Conservation (phyloP, 2,329 filamentous ascomycete species). For the Pseudohalonectria lignicola region DNA sequence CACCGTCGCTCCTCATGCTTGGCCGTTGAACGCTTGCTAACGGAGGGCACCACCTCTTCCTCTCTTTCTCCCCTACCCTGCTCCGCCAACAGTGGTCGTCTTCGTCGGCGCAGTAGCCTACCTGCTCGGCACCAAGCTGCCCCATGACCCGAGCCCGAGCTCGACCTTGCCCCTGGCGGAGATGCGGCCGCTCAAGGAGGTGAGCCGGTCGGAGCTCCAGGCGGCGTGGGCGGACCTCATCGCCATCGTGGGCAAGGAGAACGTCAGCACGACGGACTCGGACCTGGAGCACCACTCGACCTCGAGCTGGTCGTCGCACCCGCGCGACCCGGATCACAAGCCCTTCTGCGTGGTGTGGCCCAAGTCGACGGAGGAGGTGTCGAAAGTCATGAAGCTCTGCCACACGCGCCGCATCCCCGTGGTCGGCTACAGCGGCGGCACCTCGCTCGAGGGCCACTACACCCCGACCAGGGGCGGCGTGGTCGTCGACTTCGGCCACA, state of each 20-base stretch:
- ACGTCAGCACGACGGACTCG: conserved; percentile 48
- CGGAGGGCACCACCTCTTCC: not conserved
- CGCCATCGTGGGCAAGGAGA: conserved; percentile 50
- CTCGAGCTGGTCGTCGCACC: conserved; percentile 54
- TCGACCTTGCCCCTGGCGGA: conserved; percentile 50
- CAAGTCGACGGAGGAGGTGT: conserved; percentile 68
- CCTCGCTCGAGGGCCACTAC: conserved; percentile 82
- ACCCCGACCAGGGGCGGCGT: conserved; percentile 73
- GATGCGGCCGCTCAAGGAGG: conserved; percentile 38
- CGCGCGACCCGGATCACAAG: conserved; percentile 31
- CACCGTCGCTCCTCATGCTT: too few relatives aligned
- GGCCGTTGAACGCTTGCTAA: not conserved
- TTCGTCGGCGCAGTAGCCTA: conserved; percentile 41
- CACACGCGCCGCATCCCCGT: conserved; percentile 73
- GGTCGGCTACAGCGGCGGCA: conserved; percentile 78
- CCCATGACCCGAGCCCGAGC: conserved; percentile 33
- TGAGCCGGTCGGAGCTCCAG: conserved; percentile 51
- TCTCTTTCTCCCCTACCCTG: not conserved
- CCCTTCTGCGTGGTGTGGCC: conserved; percentile 70
- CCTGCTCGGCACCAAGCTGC: conserved; percentile 46
- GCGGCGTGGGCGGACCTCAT: conserved; percentile 61
- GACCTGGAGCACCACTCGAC: conserved; percentile 47
- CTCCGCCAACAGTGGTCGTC: conserved; percentile 39
- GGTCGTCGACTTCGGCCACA: conserved; percentile 69
- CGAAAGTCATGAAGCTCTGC: conserved; percentile 81